Conservation (phyloP, 495 filamentous ascomycete genomes). For the Glarea lozoyensis region DNA sequence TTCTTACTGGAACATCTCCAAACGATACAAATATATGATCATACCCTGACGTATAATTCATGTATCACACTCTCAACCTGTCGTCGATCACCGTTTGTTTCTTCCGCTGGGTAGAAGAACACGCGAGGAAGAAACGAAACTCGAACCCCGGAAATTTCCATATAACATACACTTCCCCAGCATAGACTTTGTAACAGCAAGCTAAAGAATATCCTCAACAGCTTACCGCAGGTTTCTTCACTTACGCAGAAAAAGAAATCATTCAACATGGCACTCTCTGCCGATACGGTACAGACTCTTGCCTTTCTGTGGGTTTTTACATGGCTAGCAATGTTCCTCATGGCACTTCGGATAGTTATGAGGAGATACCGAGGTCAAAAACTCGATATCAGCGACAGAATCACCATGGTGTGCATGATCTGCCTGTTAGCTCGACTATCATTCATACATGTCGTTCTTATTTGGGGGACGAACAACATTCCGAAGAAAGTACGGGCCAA, state of each 20-base stretch:
- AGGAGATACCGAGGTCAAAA: conserved; percentile 18
- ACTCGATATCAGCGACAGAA: conserved; percentile 23
- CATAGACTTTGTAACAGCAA: not conserved
- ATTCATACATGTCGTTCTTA: conserved; percentile 26
- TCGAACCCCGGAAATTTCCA: not conserved
- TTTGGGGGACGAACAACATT: conserved; percentile 31
- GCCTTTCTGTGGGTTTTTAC: conserved; percentile 26
- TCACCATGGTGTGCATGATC: conserved; percentile 21
- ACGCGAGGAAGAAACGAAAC: not conserved
- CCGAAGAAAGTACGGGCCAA: conserved; percentile 8
- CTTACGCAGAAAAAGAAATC: not conserved
- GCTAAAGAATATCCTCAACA: not conserved
- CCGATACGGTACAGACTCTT: conserved; percentile 15
- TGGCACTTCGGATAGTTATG: conserved; percentile 20
- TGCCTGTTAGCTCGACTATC: conserved; percentile 21
- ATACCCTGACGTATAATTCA: too few relatives aligned
- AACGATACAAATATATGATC: too few relatives aligned
- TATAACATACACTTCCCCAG: not conserved
- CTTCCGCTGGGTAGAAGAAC: not conserved
- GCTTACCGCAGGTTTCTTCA: conserved; percentile 1
- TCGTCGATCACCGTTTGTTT: too few relatives aligned
- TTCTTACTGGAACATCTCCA: too few relatives aligned
- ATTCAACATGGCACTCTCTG: conserved; percentile 1
- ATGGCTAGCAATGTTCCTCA: conserved; percentile 20
- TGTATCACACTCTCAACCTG: too few relatives aligned